Evolutionary conservation across 805 yeast genomes (phyloP), one percentile per base, ranked within the genome.

Genomic region (Suhomyces emberorum): DNA sequence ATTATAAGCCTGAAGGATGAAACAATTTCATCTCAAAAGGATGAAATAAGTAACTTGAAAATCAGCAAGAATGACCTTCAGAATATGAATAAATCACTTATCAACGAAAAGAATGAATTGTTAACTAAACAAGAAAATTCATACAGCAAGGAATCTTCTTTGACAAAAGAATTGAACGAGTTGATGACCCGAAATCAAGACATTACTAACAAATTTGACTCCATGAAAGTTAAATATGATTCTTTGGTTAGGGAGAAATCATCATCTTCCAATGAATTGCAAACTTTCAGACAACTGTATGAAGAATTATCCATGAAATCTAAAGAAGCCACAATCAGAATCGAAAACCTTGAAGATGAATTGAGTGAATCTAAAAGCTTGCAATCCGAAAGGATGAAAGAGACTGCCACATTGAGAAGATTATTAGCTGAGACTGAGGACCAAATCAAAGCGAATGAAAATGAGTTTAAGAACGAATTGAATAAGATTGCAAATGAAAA

Each of bases 361-460:
- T 61, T 91, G n/a, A 65, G 74, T 8, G 97, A 89, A 39, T 67
- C 85, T 4, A 74, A 87, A 37, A 73, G 76, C 21, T 68, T 81
- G 57, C 59, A 89, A 2, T 93, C 82, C 51, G 96, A 88, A 51
- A 75, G 95, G 42, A 78, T 85, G 0, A 69, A 89, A 34, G 98
- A 91, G 59, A 72, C 87, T 0, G 68, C 80, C 1, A 79, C 87
- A 0, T 76, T 88, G 59, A 72, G 95, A 47, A 67, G 84, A 40
- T 56, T 87, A 25, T 52, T 89, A 19, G 57, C 76, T 30, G 95
- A 87, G 30, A 71, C 76, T 4, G 91, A 88, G 48, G 79, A 77
- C 30, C 72, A 67, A 25, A 72, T 76, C 28, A 73, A 70, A 22
- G 45, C 52, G 2, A 75, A 74, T 37, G 57, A 74, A n/a, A 63